Evolutionary conservation across 257 asterid species (phyloP), one percentile per base, ranked within the genome.

Genomic region (Galeopsis tetrahit): DNA sequence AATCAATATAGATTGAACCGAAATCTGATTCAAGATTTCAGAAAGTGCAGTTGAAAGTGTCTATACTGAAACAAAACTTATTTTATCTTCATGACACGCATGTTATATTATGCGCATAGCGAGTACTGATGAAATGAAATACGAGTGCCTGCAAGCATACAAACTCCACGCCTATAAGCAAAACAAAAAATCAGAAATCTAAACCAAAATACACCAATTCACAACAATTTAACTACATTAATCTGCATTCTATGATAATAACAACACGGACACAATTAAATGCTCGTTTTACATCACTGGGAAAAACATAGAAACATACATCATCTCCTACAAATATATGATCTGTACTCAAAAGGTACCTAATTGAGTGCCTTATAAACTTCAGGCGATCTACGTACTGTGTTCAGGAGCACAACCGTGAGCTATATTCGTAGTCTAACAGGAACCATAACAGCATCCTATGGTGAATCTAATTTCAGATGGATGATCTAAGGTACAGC

Each of bases 371-470:
- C 73, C 64, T 48, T 40, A 2, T 21, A 15, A 51, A 14, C 65
- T 68, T 48, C 33, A 60, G 57, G 63, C 35, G 17, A 44, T 39
- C 74, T 48, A 78, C 62, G 65, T 34, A 69, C 38, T 49, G 69
- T 33, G 60, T 65, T 71, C 70, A 21, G 76, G 70, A 14, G 44
- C 44, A 32, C 63, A 15, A 35, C 13, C 68, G 35, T 3, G 7
- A 56, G 42, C 61, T 66, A 56, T 9, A 36, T 46, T 71, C 60
- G 35, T 21, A 21, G 28, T 34, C 51, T 66, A 61, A 33, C 38
- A 70, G 72, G 28, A 63, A 59, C 76, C 55, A 15, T 44, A 61
- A 38, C 33, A 67, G 46, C 28, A 69, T 78, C 61, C 64, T 21
- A 44, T 7, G 13, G 52, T 15, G 2, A 63, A 62, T 17, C 62